A percentile compares a stretch with the other conserved stretches of the same genome.
phyloP scores from a whole-genome alignment of 1,284 basidiomycete genomes.

The Takashimella tepidaria region DNA sequence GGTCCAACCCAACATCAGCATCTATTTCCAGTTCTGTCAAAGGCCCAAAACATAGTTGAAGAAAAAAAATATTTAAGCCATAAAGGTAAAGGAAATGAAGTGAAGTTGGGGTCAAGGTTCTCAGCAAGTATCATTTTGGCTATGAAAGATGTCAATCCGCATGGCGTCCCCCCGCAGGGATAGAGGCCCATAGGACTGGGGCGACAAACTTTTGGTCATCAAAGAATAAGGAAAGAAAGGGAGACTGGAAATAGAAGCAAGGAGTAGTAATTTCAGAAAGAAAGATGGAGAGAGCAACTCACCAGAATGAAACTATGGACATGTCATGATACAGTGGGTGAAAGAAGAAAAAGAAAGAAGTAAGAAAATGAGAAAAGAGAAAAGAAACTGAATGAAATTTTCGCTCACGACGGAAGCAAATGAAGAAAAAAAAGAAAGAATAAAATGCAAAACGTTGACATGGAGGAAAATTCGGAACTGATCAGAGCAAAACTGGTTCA shows the following conservation, averaged over 20 bases:
- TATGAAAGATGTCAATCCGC: conserved; percentile 36
- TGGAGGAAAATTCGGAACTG: too few relatives aligned
- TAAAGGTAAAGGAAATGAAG: conserved; percentile 2
- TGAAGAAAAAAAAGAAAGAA: too few relatives aligned
- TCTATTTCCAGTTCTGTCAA: not conserved
- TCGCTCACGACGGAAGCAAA: not conserved
- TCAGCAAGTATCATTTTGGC: conserved; percentile 22
- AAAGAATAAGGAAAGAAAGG: conserved; percentile 4
- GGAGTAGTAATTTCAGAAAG: conserved; percentile 1
- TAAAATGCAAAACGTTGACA: too few relatives aligned
- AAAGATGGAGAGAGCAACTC: not conserved
- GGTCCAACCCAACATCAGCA: too few relatives aligned
- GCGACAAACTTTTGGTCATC: conserved; percentile 44
- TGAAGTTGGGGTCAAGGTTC: not conserved
- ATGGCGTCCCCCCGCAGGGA: conserved; percentile 37
- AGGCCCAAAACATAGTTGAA: too few relatives aligned
- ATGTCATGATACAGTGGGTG: not conserved
- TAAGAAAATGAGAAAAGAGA: not conserved
- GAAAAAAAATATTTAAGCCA: not conserved
- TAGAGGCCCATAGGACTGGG: conserved; percentile 45
- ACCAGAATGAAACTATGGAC: not conserved
- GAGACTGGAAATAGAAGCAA: not conserved
- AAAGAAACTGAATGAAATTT: not conserved
- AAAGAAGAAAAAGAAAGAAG: not conserved
- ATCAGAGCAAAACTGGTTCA: too few relatives aligned